Conservation (phyloP, 306 rosid genomes). For the Styphnolobium japonicum region DNA sequence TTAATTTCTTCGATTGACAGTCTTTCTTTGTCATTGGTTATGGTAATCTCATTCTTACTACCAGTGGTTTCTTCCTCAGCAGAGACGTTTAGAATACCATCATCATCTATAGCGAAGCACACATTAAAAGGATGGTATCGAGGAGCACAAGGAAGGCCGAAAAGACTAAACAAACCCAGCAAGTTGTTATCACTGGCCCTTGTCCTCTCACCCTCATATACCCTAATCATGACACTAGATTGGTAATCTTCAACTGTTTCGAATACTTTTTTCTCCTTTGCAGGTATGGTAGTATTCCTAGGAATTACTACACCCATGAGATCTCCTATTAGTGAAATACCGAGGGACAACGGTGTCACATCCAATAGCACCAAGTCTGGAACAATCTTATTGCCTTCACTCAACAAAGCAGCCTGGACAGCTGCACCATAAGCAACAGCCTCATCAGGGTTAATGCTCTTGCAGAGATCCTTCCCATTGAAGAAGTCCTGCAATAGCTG, state of each 20-base stretch:
- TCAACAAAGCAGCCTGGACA: conserved; percentile 55
- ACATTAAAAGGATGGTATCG: conserved; percentile 28
- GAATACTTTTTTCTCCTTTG: conserved; percentile 29
- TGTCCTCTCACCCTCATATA: conserved; percentile 51
- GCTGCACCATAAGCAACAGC: conserved; percentile 65
- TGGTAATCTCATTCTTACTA: conserved; percentile 24
- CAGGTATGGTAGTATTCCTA: conserved; percentile 46
- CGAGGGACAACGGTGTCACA: conserved; percentile 47
- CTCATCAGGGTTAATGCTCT: conserved; percentile 53
- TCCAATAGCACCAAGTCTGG: conserved; percentile 38
- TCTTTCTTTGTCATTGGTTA: conserved; percentile 40
- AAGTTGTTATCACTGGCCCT: conserved; percentile 38
- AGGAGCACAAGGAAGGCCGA: conserved; percentile 40
- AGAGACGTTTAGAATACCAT: conserved; percentile 48
- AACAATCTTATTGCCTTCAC: conserved; percentile 33
- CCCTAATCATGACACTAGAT: not conserved
- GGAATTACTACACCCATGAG: conserved; percentile 50
- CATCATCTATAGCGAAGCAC: conserved; percentile 47
- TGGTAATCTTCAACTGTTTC: conserved; percentile 30
- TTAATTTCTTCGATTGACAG: conserved; percentile 32
- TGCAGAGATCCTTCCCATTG: conserved; percentile 48
- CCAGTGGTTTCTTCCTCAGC: conserved; percentile 40
- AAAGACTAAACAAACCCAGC: conserved; percentile 30
- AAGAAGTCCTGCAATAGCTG: conserved; percentile 46
- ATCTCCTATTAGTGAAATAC: conserved; percentile 22